These are phyloP conservation scores for Metschnikowia dekortorum DNA, from an alignment of 805 yeast species.

Conservation along the genomic window DNA sequence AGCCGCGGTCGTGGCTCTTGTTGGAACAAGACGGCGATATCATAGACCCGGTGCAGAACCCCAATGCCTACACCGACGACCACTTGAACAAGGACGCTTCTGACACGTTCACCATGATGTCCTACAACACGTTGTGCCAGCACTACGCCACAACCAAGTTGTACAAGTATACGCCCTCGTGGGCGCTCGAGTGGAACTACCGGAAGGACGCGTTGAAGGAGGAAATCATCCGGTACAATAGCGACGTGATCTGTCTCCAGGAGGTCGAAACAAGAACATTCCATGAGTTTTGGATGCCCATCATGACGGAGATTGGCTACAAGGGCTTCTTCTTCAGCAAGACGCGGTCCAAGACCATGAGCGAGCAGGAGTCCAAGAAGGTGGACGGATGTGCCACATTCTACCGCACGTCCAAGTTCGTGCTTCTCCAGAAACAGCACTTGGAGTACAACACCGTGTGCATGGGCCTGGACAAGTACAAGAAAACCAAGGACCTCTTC, in stretches of 20 bases:
- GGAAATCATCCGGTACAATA: constrained; percentile 59
- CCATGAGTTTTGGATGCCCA: constrained; percentile 82
- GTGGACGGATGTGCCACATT: constrained; percentile 99
- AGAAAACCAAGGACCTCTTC: constrained; percentile 89
- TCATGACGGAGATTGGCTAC: constrained; percentile 70
- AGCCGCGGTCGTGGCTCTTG: constrained; percentile 79
- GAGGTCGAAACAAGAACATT: constrained; percentile 88
- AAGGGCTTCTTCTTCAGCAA: constrained; percentile 79
- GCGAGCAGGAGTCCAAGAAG: constrained; percentile 70
- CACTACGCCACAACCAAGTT: constrained; percentile 89
- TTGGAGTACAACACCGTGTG: constrained; percentile 82
- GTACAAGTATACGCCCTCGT: constrained; percentile 92
- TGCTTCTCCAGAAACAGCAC: constrained; percentile 62
- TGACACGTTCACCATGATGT: constrained; percentile 66
- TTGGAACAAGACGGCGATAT: constrained; percentile 75
- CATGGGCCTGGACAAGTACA: constrained; percentile 78
- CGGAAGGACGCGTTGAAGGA: constrained; percentile 72
- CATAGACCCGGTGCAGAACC: constrained; percentile 28
- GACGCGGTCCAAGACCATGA: constrained; percentile 89
- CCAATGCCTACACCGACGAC: constrained; percentile 30
- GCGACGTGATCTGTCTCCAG: constrained; percentile 87
- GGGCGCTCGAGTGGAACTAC: constrained; percentile 95
- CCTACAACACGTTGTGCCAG: constrained; percentile 91
- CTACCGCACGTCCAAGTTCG: constrained; percentile 65
- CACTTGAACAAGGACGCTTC: constrained; percentile 19